Conservation (phyloP, 768 basidiomycete genomes). For the Artomyces pyxidatus region DNA sequence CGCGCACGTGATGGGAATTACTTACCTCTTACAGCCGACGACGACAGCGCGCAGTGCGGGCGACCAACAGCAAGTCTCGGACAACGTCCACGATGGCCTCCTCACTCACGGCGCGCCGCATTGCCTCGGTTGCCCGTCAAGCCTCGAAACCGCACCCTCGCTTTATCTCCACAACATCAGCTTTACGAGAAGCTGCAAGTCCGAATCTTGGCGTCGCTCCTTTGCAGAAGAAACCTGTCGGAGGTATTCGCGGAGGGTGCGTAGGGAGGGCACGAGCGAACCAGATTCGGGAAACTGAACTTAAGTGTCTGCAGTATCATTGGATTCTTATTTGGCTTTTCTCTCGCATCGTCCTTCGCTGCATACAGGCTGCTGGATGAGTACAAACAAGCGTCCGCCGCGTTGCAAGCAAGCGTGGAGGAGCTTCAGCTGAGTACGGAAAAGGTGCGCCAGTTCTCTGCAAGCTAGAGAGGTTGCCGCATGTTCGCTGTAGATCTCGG, state of each 20-base stretch:
- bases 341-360: conserved; percentile 77
- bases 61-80: not conserved
- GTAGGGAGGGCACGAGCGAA: conserved; percentile 9
- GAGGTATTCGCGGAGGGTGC: conserved; percentile 40
- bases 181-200: conserved; percentile 33
- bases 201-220: conserved; percentile 45
- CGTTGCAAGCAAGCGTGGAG: conserved; percentile 80
- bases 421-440: conserved; percentile 79
- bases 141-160: conserved; percentile 27
- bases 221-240: conserved; percentile 65
- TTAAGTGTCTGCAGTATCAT: conserved; percentile 45
- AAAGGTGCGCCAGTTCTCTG: conserved; percentile 59
- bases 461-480: not conserved
- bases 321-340: conserved; percentile 86
- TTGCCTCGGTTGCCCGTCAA: conserved; percentile 4
- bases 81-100: conserved; percentile 29
- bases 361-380: conserved; percentile 87
- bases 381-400: conserved; percentile 82
- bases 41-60: no score
- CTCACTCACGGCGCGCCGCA: conserved; percentile 1
- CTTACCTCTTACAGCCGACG: not conserved
- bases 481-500: conserved; percentile 48
- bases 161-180: conserved; percentile 35
- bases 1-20: conserved; percentile 12
- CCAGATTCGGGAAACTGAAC: not conserved